These are phyloP conservation scores for Boletus sp. DNA, from an alignment of 768 basidiomycete genomes.

Conservation along the genomic window DNA sequence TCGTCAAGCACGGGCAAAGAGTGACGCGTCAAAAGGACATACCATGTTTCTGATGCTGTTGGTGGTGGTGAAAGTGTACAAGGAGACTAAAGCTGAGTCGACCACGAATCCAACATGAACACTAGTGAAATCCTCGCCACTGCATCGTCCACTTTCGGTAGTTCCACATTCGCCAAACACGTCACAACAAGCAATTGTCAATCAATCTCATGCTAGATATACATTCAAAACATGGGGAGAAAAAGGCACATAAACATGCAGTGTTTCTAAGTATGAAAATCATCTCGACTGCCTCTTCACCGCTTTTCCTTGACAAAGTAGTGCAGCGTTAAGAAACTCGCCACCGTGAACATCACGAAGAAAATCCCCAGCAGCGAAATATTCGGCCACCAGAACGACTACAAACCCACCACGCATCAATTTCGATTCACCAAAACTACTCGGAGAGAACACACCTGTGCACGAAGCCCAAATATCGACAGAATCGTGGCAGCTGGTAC, in stretches of 20 bases:
- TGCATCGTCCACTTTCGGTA: background rate
- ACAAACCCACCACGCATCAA: slow-evolving; percentile 5
- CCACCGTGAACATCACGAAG: slow-evolving; percentile 74
- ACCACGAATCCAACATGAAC: slow-evolving; percentile 3
- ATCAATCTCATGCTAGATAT: background rate
- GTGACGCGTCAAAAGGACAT: slow-evolving; percentile 16
- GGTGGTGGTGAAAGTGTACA: slow-evolving; percentile 5
- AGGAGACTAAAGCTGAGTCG: slow-evolving; percentile 5
- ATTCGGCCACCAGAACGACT: slow-evolving; percentile 99
- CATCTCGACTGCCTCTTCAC: slow-evolving; percentile 14
- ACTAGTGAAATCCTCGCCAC: background rate
- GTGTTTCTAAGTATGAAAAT: background rate
- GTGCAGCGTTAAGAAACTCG: slow-evolving; percentile 79
- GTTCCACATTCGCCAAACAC: slow-evolving; percentile 25
- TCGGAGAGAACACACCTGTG: slow-evolving; percentile 56
- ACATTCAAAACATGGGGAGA: background rate
- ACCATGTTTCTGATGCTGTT: slow-evolving; percentile 24
- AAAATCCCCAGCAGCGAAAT: slow-evolving; percentile 82
- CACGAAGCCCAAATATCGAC: slow-evolving; percentile 88
- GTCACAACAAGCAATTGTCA: slow-evolving; percentile 5
- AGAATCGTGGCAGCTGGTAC: slow-evolving; percentile 95
- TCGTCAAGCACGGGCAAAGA: slow-evolving; percentile 1
- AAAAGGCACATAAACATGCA: background rate
- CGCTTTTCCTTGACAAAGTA: slow-evolving; percentile 83
- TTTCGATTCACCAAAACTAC: background rate